Percentiles rank a stretch among this genome's conserved stretches.
Conservation (phyloP, 805 yeast genomes). For the Sporopachydermia quercuum region DNA sequence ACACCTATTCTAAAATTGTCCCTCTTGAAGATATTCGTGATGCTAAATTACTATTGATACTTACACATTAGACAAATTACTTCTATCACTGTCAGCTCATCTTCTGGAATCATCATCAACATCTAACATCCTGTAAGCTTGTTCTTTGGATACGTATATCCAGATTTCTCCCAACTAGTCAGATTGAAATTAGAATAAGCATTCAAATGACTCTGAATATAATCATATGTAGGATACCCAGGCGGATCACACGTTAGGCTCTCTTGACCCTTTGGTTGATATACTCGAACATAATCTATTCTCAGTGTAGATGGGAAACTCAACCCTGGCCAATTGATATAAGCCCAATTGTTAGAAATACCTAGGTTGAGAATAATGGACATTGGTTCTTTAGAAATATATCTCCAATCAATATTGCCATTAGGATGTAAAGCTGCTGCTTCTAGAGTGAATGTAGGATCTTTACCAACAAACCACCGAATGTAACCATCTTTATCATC, state of each 20-base stretch:
- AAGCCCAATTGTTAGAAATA: slow-evolving; percentile 34
- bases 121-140: background rate
- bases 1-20: too few relatives aligned
- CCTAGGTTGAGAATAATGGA: slow-evolving; percentile 33
- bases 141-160: slow-evolving; percentile 17
- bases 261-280: slow-evolving; percentile 29
- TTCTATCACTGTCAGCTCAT: too few relatives aligned
- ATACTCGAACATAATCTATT: slow-evolving; percentile 32
- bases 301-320: slow-evolving; percentile 28
- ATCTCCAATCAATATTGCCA: slow-evolving; percentile 36
- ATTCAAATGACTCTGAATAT: slow-evolving; percentile 25
- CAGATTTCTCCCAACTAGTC: slow-evolving; percentile 30
- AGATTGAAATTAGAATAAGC: slow-evolving; percentile 29
- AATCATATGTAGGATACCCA: slow-evolving; percentile 30
- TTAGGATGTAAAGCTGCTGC: slow-evolving; percentile 30
- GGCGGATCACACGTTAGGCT: slow-evolving; percentile 33
- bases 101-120: too few relatives aligned
- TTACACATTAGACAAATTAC: too few relatives aligned
- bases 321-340: slow-evolving; percentile 32
- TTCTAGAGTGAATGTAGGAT: slow-evolving; percentile 30
- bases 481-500: slow-evolving; percentile 24
- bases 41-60: too few relatives aligned
- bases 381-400: slow-evolving; percentile 36
- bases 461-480: slow-evolving; percentile 30
- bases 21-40: too few relatives aligned